Evolutionary conservation across 2,329 filamentous ascomycete species (phyloP), one percentile per base, ranked within the genome.

Genomic region (Pseudocercospora ulei): DNA sequence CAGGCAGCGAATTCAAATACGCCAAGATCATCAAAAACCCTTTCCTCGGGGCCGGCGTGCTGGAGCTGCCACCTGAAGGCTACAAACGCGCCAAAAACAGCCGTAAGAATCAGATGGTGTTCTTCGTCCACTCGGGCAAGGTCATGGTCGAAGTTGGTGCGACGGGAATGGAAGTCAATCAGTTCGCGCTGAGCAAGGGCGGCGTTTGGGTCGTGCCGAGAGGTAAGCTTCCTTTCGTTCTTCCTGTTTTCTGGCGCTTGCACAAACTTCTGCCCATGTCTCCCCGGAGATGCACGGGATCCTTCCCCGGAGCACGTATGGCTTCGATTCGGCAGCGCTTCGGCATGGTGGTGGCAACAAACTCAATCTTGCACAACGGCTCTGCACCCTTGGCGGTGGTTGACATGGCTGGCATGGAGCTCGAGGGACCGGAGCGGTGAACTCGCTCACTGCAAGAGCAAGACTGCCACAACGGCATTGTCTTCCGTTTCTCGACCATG

Each of bases 41-140:
- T 0, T 96, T 94, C 62, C 84, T 96, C 61, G 87, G 86, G 20
- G 80, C 82, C 6, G 90, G 90, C 9, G 73, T 96, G 36, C 82
- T 98, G 23, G 88, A 96, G 54, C 67, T 98, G 35, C 83, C 85
- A 4, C 79, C 84, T 0, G 80, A 81, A 2, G 77, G 82, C 19
- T 76, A 82, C 57, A 98, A 98, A 68, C 76, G 79, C 51, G 75
- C 80, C 33, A 96, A 96, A 70, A 96, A 95, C 62, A 82, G 82
- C 22, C 74, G 88, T 47, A 87, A 82, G 65, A 96, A 95, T 84
- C 86, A 95, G 58, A 90, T 98, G 80, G 79, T 82, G 1, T 96
- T 96, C 62, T 95, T 93, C 53, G 81, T 98, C 18, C 80, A 85
- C 52, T 73, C 75, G 28, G 90, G 90, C 13, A 78, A 81, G 48